A percentile compares a stretch with the other conserved stretches of the same genome.
phyloP scores from a whole-genome alignment of 306 rosid species.

The Dryas drummondii region DNA sequence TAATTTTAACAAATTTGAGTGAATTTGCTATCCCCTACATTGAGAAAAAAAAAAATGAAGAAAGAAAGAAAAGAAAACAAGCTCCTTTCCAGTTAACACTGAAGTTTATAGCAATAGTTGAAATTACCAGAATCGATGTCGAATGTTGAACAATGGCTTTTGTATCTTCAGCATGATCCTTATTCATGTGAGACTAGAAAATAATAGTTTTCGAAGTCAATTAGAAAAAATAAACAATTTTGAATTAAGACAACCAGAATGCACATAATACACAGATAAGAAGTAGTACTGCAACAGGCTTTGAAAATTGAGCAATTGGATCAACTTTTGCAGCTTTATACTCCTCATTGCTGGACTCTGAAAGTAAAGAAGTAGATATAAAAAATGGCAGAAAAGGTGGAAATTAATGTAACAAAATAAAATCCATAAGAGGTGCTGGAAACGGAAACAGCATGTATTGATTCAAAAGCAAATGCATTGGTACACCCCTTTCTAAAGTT shows the following conservation, averaged over 20 bases:
- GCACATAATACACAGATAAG: constrained; percentile 16
- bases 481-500: not conserved
- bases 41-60: not conserved
- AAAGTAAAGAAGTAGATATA: constrained; percentile 1
- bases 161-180: constrained; percentile 92
- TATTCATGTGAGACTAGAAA: constrained; percentile 92
- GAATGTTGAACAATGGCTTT: constrained; percentile 84
- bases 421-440: constrained; percentile 17
- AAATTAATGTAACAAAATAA: constrained; percentile 5
- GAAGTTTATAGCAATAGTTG: not conserved
- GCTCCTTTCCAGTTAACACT: constrained; percentile 11
- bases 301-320: constrained; percentile 88
- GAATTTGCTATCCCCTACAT: constrained; percentile 8
- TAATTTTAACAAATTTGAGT: not conserved
- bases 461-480: constrained; percentile 5
- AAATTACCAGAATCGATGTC: constrained; percentile 73
- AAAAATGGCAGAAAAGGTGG: constrained; percentile 14
- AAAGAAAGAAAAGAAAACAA: constrained; percentile 8
- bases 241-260: constrained; percentile 20
- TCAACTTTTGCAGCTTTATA: constrained; percentile 79
- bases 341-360: constrained; percentile 71
- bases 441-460: constrained; percentile 6
- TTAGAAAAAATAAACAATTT: constrained; percentile 9
- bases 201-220: constrained; percentile 16
- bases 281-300: constrained; percentile 79